Base-by-base conservation (phyloP, 495 filamentous ascomycete genomes). In the Penicillium goetzii region DNA sequence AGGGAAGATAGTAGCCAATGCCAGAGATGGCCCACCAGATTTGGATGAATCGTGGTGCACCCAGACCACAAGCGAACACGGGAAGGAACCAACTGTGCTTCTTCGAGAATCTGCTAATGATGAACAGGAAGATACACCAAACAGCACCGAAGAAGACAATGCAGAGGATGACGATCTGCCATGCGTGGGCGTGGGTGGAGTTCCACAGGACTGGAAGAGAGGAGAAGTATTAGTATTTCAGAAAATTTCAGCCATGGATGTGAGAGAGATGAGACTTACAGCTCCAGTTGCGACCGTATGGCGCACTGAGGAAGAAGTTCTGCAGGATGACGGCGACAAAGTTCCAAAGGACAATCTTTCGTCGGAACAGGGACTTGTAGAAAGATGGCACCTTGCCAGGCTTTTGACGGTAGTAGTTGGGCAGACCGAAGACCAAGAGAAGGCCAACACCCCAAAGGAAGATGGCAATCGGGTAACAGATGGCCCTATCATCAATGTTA, bases 311-410 rank as follows among this genome's bases (percentile, higher is more conserved):
- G 68, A 80, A 82, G 72, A 80, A 82, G 63, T 82, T 82, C 49
- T 81, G 79, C 19, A 82, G 50, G 40, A 82, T 76, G 34, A 82
- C 80, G 3, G 78, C 75, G 32, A 78, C 70, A 51, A 81, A 82
- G 64, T 80, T 80, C 80, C 80, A 82, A 0, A 78, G 68, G 19
- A 82, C 72, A 23, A 81, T 81, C 68, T 81, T 81, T 56, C 79
- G 68, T 0, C 79, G 68, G 63, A 76, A 76, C 11, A 82, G 68
- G 3, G 80, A 80, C 63, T 74, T 68, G 63, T 82, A 82, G 76
- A 82, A 82, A 1, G 80, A 81, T 0, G 89, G 89, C 0, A 92
- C 84, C 43, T 83, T 83, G 63, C 88, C 89, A 1, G 89, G 89
- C 10, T 81, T 76, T 64, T 89, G 87, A 56, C 85, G 80, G 64